Percentiles rank a stretch among this genome's conserved stretches.
Evolutionary conservation across 2,329 filamentous ascomycete species (phyloP).

Genomic region (Metarhizium anisopliae): DNA sequence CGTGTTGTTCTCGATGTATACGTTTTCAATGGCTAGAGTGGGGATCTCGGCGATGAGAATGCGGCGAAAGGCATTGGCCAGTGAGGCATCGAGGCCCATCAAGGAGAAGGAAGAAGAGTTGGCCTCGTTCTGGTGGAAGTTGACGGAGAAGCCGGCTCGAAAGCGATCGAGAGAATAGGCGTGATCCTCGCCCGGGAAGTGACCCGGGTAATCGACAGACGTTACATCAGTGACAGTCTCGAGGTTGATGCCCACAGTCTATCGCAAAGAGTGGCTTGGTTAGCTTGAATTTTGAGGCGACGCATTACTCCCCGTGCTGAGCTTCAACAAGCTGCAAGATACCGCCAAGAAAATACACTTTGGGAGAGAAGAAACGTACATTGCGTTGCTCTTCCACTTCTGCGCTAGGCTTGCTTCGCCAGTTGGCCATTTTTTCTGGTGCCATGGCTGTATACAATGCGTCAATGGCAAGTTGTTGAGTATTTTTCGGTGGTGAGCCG

Average conservation of each 20-base stretch:
- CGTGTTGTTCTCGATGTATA: slow-evolving; percentile 93
- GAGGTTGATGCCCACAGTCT: slow-evolving; percentile 80
- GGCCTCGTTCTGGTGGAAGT: slow-evolving; percentile 76
- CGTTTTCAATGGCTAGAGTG: slow-evolving; percentile 85
- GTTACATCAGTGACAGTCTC: slow-evolving; percentile 87
- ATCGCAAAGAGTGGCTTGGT: slow-evolving; percentile 6
- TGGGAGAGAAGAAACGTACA: slow-evolving; percentile 27
- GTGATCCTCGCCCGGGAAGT: slow-evolving; percentile 82
- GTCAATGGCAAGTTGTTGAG: background rate
- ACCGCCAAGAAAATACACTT: background rate
- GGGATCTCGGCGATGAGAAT: slow-evolving; percentile 93
- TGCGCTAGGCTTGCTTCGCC: slow-evolving; percentile 31
- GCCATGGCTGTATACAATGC: slow-evolving; percentile 17
- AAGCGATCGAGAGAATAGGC: slow-evolving; percentile 71
- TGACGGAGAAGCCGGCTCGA: slow-evolving; percentile 57
- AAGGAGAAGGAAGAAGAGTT: slow-evolving; percentile 82
- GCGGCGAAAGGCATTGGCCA: slow-evolving; percentile 95
- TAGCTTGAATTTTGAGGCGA: slow-evolving; percentile 2
- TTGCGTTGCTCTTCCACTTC: slow-evolving; percentile 55
- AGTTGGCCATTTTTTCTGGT: slow-evolving; percentile 23
- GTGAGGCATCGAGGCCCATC: slow-evolving; percentile 80
- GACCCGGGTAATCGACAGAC: slow-evolving; percentile 85
- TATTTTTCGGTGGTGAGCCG: background rate
- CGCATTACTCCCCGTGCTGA: background rate
- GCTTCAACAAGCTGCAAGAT: background rate